Percentiles rank a stretch among this genome's conserved stretches.
phyloP scores from a whole-genome alignment of 78 protist species.

The Parvularia atlantis region DNA sequence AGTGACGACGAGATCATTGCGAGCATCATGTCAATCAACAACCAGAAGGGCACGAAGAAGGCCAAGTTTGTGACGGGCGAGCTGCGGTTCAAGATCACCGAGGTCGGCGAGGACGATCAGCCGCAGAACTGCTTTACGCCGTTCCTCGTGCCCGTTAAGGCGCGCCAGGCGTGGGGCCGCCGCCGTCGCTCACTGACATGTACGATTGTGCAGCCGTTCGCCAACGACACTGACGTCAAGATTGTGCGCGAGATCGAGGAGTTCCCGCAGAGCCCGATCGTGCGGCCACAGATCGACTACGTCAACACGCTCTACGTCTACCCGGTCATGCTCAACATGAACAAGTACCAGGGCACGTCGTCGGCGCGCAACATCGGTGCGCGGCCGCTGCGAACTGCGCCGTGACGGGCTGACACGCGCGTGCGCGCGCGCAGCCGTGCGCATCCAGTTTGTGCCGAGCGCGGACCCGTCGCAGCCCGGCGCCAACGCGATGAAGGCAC shows the following conservation, averaged over 20 bases:
- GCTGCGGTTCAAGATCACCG: too few species aligned
- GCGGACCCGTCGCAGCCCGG: neutral
- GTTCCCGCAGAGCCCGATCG: neutral
- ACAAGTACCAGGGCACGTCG: neutral
- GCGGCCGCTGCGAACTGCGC: neutral
- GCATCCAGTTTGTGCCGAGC: neutral
- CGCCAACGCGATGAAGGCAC: neutral
- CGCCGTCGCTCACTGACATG: too few species aligned
- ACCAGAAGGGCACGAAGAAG: too few species aligned
- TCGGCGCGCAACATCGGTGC: too few species aligned
- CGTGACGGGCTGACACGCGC: neutral
- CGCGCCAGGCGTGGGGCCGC: too few species aligned
- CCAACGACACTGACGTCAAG: neutral
- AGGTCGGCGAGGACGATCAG: too few species aligned
- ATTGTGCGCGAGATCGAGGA: neutral
- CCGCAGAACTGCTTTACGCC: too few species aligned
- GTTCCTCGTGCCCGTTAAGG: too few species aligned
- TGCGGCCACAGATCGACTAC: neutral
- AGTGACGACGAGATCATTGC: too few species aligned
- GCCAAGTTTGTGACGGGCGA: too few species aligned
- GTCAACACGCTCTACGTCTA: constrained; percentile 1
- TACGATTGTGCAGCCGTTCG: neutral
- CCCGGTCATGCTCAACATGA: neutral
- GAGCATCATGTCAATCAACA: too few species aligned
- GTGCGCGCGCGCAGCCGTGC: neutral